phyloP scores from a whole-genome alignment of 805 yeast genomes.

The Priceomyces castillae region DNA sequence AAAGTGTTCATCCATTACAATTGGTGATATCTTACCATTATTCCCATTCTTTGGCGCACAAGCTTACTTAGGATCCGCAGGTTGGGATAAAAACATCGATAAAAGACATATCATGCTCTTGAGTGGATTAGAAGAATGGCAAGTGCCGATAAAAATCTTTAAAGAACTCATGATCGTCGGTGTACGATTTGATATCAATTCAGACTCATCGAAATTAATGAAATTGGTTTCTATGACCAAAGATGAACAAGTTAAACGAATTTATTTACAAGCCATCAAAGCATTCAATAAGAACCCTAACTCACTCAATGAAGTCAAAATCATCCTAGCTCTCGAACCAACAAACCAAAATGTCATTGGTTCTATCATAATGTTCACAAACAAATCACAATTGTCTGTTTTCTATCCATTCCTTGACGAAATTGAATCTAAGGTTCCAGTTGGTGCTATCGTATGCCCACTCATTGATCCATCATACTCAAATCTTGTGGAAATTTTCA shows the following conservation, averaged over 20 bases:
- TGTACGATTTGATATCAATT: slow-evolving; percentile 54
- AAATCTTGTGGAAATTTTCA: slow-evolving; percentile 52
- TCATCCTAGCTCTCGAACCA: slow-evolving; percentile 55
- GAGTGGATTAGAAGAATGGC: slow-evolving; percentile 45
- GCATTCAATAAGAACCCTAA: slow-evolving; percentile 19
- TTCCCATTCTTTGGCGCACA: slow-evolving; percentile 27
- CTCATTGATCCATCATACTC: slow-evolving; percentile 53
- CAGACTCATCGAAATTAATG: slow-evolving; percentile 39
- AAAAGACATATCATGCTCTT: slow-evolving; percentile 40
- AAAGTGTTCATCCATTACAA: slow-evolving; percentile 35
- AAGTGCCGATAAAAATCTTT: slow-evolving; percentile 52
- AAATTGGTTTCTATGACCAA: slow-evolving; percentile 31
- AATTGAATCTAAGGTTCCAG: slow-evolving; percentile 15
- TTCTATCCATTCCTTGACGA: slow-evolving; percentile 53
- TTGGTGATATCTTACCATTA: slow-evolving; percentile 51
- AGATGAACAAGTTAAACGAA: slow-evolving; percentile 20
- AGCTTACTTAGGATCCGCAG: slow-evolving; percentile 37
- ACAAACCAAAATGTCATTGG: slow-evolving; percentile 53
- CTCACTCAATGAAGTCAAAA: slow-evolving; percentile 37
- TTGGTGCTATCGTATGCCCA: slow-evolving; percentile 55
- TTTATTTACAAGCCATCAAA: slow-evolving; percentile 39
- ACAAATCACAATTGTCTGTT: slow-evolving; percentile 42
- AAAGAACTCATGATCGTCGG: slow-evolving; percentile 56
- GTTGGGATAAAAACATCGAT: slow-evolving; percentile 34
- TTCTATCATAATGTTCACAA: slow-evolving; percentile 46